phyloP scores from a whole-genome alignment of 73 alveolate species.

The Stentor coeruleus region DNA sequence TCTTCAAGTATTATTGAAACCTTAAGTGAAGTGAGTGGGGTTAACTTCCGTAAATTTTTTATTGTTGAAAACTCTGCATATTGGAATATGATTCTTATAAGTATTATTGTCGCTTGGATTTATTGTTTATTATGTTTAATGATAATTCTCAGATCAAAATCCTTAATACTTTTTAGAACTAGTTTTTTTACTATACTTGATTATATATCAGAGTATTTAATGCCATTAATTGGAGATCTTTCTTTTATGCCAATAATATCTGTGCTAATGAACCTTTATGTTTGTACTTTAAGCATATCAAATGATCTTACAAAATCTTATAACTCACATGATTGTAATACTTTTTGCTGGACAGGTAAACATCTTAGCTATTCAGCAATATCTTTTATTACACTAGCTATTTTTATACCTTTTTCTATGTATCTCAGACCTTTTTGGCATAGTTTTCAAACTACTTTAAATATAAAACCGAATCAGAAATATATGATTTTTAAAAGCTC shows the following conservation, averaged over 20 bases:
- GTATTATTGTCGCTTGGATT: not conserved
- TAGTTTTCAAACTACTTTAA: not conserved
- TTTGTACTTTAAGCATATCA: not conserved
- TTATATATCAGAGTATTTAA: not conserved
- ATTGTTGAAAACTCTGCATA: not conserved
- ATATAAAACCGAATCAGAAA: not conserved
- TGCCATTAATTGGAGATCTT: constrained; percentile 4
- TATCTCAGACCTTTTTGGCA: constrained; percentile 21
- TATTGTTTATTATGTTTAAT: no score
- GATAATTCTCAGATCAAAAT: not conserved
- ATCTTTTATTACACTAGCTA: not conserved
- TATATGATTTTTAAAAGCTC: not conserved
- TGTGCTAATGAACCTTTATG: not conserved
- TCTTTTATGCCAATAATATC: not conserved
- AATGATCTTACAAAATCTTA: not conserved
- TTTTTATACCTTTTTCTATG: not conserved
- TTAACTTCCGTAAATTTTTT: not conserved
- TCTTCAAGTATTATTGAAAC: not conserved
- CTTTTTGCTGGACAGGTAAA: not conserved
- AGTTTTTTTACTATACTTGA: not conserved
- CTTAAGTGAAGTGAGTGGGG: not conserved
- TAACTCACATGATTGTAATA: not conserved
- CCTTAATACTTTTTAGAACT: not conserved
- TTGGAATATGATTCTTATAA: not conserved
- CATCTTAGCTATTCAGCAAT: not conserved